Conservation (phyloP, 805 yeast genomes). For the Yamadazyma tumulicola region DNA sequence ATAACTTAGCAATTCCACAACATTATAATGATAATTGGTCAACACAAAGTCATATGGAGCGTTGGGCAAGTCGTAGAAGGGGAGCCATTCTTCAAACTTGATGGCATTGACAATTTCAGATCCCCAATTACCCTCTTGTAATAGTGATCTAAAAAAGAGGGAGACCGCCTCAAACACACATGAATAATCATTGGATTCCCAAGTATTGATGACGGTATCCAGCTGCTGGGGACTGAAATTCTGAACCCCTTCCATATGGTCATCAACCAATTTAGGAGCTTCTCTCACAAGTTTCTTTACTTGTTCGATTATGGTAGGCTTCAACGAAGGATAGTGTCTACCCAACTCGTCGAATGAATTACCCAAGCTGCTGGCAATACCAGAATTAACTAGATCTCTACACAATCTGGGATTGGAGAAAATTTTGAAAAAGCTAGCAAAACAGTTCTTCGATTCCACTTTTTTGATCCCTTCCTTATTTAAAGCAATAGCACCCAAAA, state of each 20-base stretch:
- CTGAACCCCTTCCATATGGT: conserved; percentile 24
- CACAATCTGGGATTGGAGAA: conserved; percentile 50
- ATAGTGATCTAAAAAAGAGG: conserved; percentile 48
- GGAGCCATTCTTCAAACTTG: conserved; percentile 43
- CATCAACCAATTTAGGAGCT: conserved; percentile 38
- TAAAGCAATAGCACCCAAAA: conserved; percentile 78
- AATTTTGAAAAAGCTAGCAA: conserved; percentile 43
- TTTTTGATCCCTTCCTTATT: conserved; percentile 67
- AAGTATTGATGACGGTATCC: conserved; percentile 37
- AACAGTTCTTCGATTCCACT: conserved; percentile 42
- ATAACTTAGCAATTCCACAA: conserved; percentile 51
- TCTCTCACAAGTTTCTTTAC: conserved; percentile 43
- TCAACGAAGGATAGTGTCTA: conserved; percentile 76
- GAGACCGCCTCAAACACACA: conserved; percentile 49
- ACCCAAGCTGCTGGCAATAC: conserved; percentile 54
- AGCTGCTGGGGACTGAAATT: conserved; percentile 34
- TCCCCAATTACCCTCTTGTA: conserved; percentile 51
- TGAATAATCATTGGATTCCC: conserved; percentile 51
- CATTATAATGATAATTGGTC: conserved; percentile 51
- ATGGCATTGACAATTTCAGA: conserved; percentile 35
- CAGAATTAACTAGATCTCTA: conserved; percentile 47
- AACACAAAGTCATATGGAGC: conserved; percentile 61
- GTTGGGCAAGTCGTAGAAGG: conserved; percentile 46
- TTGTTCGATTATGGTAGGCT: conserved; percentile 53
- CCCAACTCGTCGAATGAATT: conserved; percentile 72